Evolutionary conservation across 371 early-diverging fungal species (phyloP).

Genomic region (Paraphysoderma sedebokerense): DNA sequence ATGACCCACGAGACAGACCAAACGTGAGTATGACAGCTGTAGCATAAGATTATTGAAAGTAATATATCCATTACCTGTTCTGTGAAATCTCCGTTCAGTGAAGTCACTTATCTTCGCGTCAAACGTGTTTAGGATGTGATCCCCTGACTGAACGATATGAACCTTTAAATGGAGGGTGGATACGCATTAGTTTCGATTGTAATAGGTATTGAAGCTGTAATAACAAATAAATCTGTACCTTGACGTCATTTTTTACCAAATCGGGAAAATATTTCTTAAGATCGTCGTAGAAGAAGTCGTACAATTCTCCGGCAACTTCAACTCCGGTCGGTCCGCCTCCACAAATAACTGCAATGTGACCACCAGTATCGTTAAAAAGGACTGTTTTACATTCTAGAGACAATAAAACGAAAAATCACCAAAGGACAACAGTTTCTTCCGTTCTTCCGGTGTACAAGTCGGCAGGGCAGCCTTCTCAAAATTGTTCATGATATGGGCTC

Average conservation of each 20-base stretch:
- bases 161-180: constrained; percentile 10
- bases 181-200: too few species aligned
- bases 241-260: constrained; percentile 1
- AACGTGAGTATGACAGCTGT: too few species aligned
- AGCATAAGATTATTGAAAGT: too few species aligned
- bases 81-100: constrained; percentile 4
- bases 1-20: too few species aligned
- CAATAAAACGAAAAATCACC: too few species aligned
- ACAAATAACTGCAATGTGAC: too few species aligned
- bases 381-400: not conserved
- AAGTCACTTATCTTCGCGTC: constrained; percentile 7
- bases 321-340: constrained; percentile 6
- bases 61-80: too few species aligned
- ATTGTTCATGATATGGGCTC: constrained; percentile 9
- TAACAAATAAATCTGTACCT: not conserved
- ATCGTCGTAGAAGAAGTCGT: constrained; percentile 10
- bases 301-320: constrained; percentile 15
- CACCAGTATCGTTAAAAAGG: not conserved
- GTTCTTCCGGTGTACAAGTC: constrained; percentile 9
- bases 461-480: constrained; percentile 18
- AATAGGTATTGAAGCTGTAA: too few species aligned
- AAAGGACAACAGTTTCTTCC: constrained; percentile 1
- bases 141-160: constrained; percentile 47
- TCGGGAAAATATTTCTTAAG: constrained; percentile 23
- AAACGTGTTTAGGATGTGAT: constrained; percentile 23